Percentiles rank a stretch among this genome's conserved stretches.
Conservation (phyloP, 2,329 filamentous ascomycete genomes). For the Lasiodiplodia sp. region DNA sequence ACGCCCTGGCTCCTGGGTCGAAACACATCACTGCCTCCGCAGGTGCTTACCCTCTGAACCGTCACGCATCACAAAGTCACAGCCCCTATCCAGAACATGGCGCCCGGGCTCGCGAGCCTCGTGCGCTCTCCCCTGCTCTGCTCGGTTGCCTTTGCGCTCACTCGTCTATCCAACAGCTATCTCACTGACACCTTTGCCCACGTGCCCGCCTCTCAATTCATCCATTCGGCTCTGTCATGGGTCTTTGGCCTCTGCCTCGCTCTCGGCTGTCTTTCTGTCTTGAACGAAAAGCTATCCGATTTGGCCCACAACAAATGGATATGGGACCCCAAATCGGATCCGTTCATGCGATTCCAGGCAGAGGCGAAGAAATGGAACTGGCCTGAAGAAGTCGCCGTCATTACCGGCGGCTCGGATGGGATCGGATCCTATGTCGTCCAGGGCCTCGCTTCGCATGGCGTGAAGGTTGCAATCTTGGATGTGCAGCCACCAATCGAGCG, state of each 20-base stretch:
- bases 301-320: constrained; percentile 51
- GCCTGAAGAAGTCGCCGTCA: constrained; percentile 44
- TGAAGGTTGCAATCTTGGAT: constrained; percentile 47
- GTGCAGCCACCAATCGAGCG: constrained; percentile 42
- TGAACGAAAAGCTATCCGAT: constrained; percentile 15
- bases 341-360: constrained; percentile 28
- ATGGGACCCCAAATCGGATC: constrained; percentile 34
- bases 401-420: constrained; percentile 47
- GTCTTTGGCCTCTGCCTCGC: neutral
- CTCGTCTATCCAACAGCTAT: neutral
- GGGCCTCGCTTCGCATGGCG: constrained; percentile 41
- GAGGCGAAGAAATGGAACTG: constrained; percentile 42
- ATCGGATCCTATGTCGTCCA: constrained; percentile 46
- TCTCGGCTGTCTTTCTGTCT: neutral
- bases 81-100: neutral
- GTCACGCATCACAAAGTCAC: neutral
- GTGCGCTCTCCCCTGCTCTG: constrained; percentile 8
- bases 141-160: neutral
- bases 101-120: neutral
- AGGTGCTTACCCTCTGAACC: constrained; percentile 2
- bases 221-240: constrained; percentile 16
- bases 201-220: constrained; percentile 4
- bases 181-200: neutral
- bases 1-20: neutral
- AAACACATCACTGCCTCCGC: constrained; percentile 20